Conservation (phyloP, 1,284 basidiomycete species). For the Prillingera fragicola region DNA sequence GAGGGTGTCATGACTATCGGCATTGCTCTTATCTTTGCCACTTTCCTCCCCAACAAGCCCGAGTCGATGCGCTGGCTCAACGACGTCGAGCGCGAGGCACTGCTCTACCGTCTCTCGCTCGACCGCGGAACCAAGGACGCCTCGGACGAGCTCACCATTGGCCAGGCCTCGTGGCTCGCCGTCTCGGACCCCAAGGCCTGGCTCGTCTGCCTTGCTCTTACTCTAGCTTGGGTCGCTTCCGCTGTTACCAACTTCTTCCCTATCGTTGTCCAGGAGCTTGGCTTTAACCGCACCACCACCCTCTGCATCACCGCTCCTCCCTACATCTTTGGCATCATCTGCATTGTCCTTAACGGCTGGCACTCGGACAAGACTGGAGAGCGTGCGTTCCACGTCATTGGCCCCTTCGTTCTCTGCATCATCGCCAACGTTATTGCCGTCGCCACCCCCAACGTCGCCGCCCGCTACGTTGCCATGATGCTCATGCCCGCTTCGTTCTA, state of each 20-base stretch:
- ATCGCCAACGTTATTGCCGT: constrained; percentile 70
- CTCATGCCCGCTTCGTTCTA: constrained; percentile 36
- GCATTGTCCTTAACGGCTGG: constrained; percentile 38
- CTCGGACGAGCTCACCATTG: constrained; percentile 23
- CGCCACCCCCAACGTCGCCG: constrained; percentile 37
- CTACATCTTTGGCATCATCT: constrained; percentile 38
- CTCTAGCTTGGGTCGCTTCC: constrained; percentile 30
- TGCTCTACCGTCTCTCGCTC: constrained; percentile 32
- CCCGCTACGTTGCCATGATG: constrained; percentile 43
- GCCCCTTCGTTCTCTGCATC: constrained; percentile 51
- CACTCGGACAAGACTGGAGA: constrained; percentile 41
- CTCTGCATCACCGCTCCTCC: constrained; percentile 43
- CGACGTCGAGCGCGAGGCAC: constrained; percentile 25
- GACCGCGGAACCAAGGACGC: constrained; percentile 32
- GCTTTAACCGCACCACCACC: constrained; percentile 41
- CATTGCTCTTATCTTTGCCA: constrained; percentile 26
- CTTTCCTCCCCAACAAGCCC: constrained; percentile 37
- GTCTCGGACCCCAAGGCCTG: constrained; percentile 39
- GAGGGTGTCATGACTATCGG: constrained; percentile 23
- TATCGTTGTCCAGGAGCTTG: constrained; percentile 36
- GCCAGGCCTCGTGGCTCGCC: constrained; percentile 26
- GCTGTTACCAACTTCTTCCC: constrained; percentile 46
- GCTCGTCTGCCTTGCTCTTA: constrained; percentile 24
- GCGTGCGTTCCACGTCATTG: constrained; percentile 20
- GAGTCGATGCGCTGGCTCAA: constrained; percentile 28